These are phyloP conservation scores for Hypholoma sublateritium DNA, from an alignment of 768 basidiomycete genomes.

Conservation along the genomic window DNA sequence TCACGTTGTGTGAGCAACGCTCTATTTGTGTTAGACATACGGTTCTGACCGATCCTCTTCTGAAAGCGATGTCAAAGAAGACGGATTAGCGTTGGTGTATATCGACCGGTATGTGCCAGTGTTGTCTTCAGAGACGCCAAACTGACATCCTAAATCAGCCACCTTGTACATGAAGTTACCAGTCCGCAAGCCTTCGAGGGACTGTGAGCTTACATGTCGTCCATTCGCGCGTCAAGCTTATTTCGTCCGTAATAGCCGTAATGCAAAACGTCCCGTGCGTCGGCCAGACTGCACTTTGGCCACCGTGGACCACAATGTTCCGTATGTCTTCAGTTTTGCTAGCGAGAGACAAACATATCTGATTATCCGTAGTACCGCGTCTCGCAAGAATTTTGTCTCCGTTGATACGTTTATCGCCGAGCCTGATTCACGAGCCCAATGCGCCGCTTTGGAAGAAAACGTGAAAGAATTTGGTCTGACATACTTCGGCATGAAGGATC, in stretches of 20 bases:
- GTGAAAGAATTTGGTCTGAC: slow-evolving; percentile 91
- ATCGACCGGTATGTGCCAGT: slow-evolving; percentile 63
- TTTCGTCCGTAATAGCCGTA: slow-evolving; percentile 45
- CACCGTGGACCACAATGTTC: slow-evolving; percentile 87
- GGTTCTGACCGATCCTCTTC: slow-evolving; percentile 14
- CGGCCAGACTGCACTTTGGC: slow-evolving; percentile 88
- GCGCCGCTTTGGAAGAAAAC: slow-evolving; percentile 81
- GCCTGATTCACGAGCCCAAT: slow-evolving; percentile 84
- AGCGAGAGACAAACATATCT: background rate
- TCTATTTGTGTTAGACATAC: slow-evolving; percentile 6
- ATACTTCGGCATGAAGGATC: slow-evolving; percentile 89
- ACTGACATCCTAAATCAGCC: slow-evolving; percentile 28
- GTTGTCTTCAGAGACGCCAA: slow-evolving; percentile 6
- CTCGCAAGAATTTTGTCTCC: slow-evolving; percentile 73
- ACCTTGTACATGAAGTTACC: slow-evolving; percentile 89
- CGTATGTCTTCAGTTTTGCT: slow-evolving; percentile 48
- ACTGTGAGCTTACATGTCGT: slow-evolving; percentile 44
- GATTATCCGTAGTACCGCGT: slow-evolving; percentile 50
- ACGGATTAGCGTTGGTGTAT: slow-evolving; percentile 80
- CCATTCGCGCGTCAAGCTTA: slow-evolving; percentile 5
- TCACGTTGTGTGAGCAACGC: slow-evolving; percentile 76
- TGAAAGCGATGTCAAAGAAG: slow-evolving; percentile 65
- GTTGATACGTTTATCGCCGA: slow-evolving; percentile 77
- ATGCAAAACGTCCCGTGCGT: slow-evolving; percentile 74
- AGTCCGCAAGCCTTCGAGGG: slow-evolving; percentile 92